Conservation (phyloP, 192 early-diverging fungal genomes). For the Rhizoclosmatium sp. region DNA sequence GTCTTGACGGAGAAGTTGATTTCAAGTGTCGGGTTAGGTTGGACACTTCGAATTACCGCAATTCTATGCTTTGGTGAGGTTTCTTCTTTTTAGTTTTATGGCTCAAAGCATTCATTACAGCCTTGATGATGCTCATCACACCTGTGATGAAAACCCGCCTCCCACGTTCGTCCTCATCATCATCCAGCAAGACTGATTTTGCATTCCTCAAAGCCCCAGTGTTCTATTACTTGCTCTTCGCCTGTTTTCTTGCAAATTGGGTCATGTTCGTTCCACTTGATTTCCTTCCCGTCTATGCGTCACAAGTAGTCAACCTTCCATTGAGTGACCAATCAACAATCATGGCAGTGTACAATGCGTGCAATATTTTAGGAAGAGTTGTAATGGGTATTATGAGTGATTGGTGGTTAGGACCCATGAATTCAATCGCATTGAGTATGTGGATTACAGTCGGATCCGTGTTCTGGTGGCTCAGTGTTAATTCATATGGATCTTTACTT, state of each 20-base stretch:
- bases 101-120: background rate
- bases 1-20: constrained; percentile 67
- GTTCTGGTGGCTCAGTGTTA: constrained; percentile 6
- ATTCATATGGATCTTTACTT: background rate
- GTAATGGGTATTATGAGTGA: constrained; percentile 70
- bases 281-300: constrained; percentile 10
- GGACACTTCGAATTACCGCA: constrained; percentile 76
- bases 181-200: background rate
- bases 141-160: constrained; percentile 26
- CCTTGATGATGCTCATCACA: constrained; percentile 45
- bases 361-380: constrained; percentile 69
- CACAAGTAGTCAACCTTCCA: constrained; percentile 1
- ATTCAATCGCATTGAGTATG: constrained; percentile 62
- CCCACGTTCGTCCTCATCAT: background rate
- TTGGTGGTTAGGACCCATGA: constrained; percentile 63
- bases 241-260: constrained; percentile 49
- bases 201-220: constrained; percentile 10
- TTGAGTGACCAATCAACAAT: background rate
- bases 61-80: constrained; percentile 41
- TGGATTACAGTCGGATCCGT: constrained; percentile 35
- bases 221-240: constrained; percentile 18
- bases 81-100: background rate
- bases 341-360: constrained; percentile 71
- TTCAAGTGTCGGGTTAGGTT: constrained; percentile 60
- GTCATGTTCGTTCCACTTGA: constrained; percentile 8